Evolutionary conservation across 2,329 filamentous ascomycete species (phyloP).

Genomic region (Graphilbum sp.): DNA sequence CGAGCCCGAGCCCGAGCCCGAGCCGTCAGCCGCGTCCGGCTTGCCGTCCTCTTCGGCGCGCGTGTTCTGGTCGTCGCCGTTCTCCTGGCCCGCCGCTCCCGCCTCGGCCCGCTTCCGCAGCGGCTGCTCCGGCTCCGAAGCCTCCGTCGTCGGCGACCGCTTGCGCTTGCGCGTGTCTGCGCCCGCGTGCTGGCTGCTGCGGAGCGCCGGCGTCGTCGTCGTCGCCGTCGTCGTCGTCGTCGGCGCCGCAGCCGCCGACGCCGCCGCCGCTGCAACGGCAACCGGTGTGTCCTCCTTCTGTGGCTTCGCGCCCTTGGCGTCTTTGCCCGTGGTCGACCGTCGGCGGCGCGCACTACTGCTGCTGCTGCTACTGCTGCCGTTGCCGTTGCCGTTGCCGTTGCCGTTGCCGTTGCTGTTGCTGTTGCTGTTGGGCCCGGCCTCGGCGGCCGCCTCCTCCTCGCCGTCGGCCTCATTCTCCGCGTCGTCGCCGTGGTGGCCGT

Average conservation of each 20-base stretch:
- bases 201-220: too few relatives aligned
- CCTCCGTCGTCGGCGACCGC: slow-evolving; percentile 27
- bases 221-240: too few relatives aligned
- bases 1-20: too few relatives aligned
- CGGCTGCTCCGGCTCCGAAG: slow-evolving; percentile 29
- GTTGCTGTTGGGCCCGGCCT: slow-evolving; percentile 2
- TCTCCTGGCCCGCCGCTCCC: slow-evolving; percentile 19
- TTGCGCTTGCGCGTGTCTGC: slow-evolving; percentile 32
- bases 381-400: too few relatives aligned
- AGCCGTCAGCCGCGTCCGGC: slow-evolving; percentile 17
- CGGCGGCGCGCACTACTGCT: slow-evolving; percentile 2
- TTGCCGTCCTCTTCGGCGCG: slow-evolving; percentile 20
- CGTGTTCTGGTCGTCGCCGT: slow-evolving; percentile 11
- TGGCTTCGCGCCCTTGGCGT: slow-evolving; percentile 7
- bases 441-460: slow-evolving; percentile 7
- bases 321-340: slow-evolving; percentile 11
- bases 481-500: slow-evolving; percentile 17
- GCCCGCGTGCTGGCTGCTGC: slow-evolving; percentile 10
- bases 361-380: too few relatives aligned
- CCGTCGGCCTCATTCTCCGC: slow-evolving; percentile 19
- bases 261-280: not conserved
- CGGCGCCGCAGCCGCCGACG: too few relatives aligned
- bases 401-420: too few relatives aligned
- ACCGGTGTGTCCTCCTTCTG: slow-evolving; percentile 13
- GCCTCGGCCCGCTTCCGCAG: slow-evolving; percentile 38